These are phyloP conservation scores for Arachis hypogaea DNA, from an alignment of 306 rosid species.

Conservation along the genomic window DNA sequence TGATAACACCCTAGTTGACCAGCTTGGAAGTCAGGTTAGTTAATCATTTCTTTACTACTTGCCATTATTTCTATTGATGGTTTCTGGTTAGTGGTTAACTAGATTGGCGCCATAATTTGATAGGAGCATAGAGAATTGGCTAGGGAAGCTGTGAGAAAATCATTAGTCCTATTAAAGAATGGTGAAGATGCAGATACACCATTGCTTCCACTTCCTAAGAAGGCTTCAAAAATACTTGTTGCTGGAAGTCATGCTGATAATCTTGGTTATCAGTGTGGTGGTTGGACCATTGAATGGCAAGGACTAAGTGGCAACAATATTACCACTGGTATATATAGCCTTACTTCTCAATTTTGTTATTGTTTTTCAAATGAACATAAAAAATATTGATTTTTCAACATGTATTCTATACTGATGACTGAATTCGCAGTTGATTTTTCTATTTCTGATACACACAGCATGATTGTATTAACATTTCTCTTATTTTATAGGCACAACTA, in stretches of 20 bases:
- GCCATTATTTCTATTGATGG: no score
- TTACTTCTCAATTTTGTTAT: no score
- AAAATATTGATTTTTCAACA: no score
- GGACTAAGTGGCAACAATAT: constrained; percentile 56
- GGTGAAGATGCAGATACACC: constrained; percentile 54
- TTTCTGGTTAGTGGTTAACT: no score
- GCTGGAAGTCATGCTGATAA: constrained; percentile 80
- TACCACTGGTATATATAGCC: neutral
- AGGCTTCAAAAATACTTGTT: constrained; percentile 62
- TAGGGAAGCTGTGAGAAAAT: constrained; percentile 24
- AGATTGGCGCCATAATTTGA: neutral
- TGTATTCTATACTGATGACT: no score
- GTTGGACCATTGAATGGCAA: constrained; percentile 85
- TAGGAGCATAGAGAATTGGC: constrained; percentile 20
- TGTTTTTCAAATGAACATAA: no score
- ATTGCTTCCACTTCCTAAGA: constrained; percentile 74
- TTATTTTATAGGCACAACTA: constrained; percentile 27
- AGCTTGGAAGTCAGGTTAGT: constrained; percentile 48
- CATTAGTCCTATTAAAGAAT: constrained; percentile 72
- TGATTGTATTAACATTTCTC: neutral
- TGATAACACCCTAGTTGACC: constrained; percentile 43
- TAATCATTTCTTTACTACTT: no score
- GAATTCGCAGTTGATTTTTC: no score
- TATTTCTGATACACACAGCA: no score
- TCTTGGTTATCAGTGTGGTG: constrained; percentile 79